A percentile compares a stretch with the other conserved stretches of the same genome.
Conservation (phyloP, 176 grass and related monocot species). For the Juncus effusus region DNA sequence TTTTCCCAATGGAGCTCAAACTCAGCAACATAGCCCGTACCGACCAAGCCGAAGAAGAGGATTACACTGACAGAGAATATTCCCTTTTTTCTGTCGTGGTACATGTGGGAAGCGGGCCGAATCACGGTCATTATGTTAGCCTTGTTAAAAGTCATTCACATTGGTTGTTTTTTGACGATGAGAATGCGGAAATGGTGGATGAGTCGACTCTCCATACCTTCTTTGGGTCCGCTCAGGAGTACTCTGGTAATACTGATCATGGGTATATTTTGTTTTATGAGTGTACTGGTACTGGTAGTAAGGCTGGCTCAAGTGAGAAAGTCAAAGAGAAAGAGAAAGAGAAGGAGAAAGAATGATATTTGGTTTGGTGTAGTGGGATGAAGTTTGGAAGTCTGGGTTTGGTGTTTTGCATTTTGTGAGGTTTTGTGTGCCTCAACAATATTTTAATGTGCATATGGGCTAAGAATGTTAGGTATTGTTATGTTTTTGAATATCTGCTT, state of each 20-base stretch:
- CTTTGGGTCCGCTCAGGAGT: constrained; percentile 93
- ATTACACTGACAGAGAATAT: constrained; percentile 78
- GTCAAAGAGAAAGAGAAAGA: constrained; percentile 10
- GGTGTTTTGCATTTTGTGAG: too few species aligned
- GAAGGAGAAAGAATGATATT: constrained; percentile 3
- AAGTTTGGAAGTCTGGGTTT: too few species aligned
- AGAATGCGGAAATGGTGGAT: constrained; percentile 95
- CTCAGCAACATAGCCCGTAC: constrained; percentile 49
- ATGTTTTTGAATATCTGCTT: too few species aligned
- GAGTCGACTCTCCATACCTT: constrained; percentile 81
- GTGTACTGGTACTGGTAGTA: constrained; percentile 45
- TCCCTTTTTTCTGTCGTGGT: constrained; percentile 92
- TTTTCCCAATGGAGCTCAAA: constrained; percentile 95
- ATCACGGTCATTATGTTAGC: constrained; percentile 98
- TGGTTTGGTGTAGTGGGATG: too few species aligned
- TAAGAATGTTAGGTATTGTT: too few species aligned
- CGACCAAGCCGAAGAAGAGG: constrained; percentile 21
- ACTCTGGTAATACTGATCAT: constrained; percentile 94
- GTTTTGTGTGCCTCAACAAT: too few species aligned
- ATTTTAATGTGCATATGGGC: too few species aligned
- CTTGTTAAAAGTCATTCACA: constrained; percentile 92
- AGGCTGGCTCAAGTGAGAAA: not conserved
- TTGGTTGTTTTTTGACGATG: constrained; percentile 97
- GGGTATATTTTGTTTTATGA: constrained; percentile 99
- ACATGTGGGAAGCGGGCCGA: constrained; percentile 93